phyloP scores from a whole-genome alignment of 768 basidiomycete genomes.

The Boletus huronensis region DNA sequence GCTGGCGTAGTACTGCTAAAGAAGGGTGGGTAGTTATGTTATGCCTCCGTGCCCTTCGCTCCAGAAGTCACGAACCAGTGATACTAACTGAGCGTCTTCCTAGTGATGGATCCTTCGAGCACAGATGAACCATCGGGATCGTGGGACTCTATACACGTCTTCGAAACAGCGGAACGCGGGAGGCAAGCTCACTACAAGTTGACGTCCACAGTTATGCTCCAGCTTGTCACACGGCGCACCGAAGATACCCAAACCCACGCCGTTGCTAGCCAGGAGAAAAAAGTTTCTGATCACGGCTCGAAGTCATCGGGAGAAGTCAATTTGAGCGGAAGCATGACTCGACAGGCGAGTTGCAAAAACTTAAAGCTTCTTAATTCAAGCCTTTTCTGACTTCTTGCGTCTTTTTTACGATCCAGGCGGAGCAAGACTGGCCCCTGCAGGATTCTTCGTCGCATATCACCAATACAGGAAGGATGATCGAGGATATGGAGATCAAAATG shows the following conservation, averaged over 20 bases:
- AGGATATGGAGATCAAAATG: constrained; percentile 99
- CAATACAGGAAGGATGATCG: constrained; percentile 93
- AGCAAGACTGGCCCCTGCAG: constrained; percentile 82
- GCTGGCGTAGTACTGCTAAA: constrained; percentile 96
- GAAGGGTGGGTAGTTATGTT: constrained; percentile 59
- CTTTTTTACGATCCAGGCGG: constrained; percentile 49
- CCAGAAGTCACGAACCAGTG: background rate
- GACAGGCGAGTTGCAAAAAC: constrained; percentile 62
- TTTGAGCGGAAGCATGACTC: constrained; percentile 94
- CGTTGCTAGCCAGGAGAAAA: constrained; percentile 31
- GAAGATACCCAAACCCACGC: constrained; percentile 21
- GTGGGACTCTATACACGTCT: constrained; percentile 99
- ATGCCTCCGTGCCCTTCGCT: constrained; percentile 2
- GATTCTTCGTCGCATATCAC: constrained; percentile 82
- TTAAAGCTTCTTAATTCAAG: constrained; percentile 4
- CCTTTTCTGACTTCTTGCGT: constrained; percentile 8
- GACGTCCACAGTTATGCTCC: constrained; percentile 96
- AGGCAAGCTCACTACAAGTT: constrained; percentile 95
- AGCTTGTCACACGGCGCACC: constrained; percentile 60
- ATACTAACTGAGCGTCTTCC: constrained; percentile 3
- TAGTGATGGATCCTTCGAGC: constrained; percentile 59
- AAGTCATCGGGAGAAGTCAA: constrained; percentile 73
- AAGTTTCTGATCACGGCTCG: constrained; percentile 41
- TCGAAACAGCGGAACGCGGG: constrained; percentile 89
- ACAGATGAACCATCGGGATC: constrained; percentile 71